A percentile compares a stretch with the other conserved stretches of the same genome.
These are phyloP conservation scores for Lyophyllum semitale DNA, from an alignment of 768 basidiomycete genomes.

Conservation along the genomic window DNA sequence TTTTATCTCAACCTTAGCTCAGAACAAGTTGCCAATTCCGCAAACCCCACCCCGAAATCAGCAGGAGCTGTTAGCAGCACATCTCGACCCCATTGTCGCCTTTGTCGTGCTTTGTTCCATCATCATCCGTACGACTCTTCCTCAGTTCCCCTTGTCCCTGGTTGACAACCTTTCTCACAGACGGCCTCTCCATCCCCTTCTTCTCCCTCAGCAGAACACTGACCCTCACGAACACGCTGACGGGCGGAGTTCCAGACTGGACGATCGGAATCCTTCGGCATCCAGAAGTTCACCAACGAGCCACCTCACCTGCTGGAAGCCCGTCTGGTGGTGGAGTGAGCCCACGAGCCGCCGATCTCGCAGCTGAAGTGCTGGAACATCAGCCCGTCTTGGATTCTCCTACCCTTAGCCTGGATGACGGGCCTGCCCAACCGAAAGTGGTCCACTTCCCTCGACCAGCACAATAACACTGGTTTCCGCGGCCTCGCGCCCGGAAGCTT, in stretches of 20 bases:
- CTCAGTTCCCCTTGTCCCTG: neutral
- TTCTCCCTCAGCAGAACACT: slow-evolving; percentile 16
- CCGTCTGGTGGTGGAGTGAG: neutral
- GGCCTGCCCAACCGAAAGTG: too few species aligned
- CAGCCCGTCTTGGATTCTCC: neutral
- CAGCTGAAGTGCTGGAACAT: neutral
- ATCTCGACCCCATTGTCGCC: too few species aligned
- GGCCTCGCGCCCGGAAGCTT: neutral
- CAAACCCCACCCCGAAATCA: slow-evolving; percentile 63
- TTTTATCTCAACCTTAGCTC: slow-evolving; percentile 80
- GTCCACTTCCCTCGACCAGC: neutral
- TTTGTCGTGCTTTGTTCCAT: slow-evolving; percentile 91
- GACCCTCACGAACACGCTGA: slow-evolving; percentile 11
- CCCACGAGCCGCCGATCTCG: neutral
- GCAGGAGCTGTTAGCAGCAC: slow-evolving; percentile 70
- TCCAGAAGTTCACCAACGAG: too few species aligned
- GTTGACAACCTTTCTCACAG: slow-evolving; percentile 3
- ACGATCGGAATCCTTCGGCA: slow-evolving; percentile 4
- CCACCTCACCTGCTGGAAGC: neutral
- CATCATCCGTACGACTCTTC: slow-evolving; percentile 62
- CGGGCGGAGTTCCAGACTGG: slow-evolving; percentile 13
- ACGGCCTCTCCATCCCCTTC: slow-evolving; percentile 20
- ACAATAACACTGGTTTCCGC: neutral
- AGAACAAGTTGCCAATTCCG: slow-evolving; percentile 59
- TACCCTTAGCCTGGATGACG: neutral